Evolutionary conservation across 371 early-diverging fungal species (phyloP), one percentile per base, ranked within the genome.

Genomic region (Actinomortierella wolfii): DNA sequence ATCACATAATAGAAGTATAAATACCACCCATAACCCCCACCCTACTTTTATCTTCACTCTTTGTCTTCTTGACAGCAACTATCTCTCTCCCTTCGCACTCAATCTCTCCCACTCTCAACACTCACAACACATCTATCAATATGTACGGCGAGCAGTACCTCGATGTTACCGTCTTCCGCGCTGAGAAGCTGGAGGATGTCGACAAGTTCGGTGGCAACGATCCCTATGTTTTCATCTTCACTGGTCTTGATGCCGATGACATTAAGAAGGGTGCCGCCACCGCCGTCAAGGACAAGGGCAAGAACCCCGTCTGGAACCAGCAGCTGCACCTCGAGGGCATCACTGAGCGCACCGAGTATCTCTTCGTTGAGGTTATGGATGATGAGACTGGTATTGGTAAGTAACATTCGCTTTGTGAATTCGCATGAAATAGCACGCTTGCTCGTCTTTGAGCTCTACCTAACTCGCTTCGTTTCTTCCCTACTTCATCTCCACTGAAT

Each of bases 321-420:
- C 53, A 61, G 71, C 28, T 83, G 69, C 54, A 59, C 60, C 20
- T 61, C 28, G 52, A 54, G 15, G 34, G 51, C 23, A 57, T 76
- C 44, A 57, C 78, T 43, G 60, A 67, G 55, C 68, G 69, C 46
- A 71, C 80, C 46, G 56, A 77, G 21, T 59, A 77, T 24, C 78
- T 86, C 39, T 86, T 63, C 50, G 67, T 86, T 24, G 84, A 84
- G 64, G 77, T 86, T 39, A 57, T 83, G 49, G 82, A 86, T 39
- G 75, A 81, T 51, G 86, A 84, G 54, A 40, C 46, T 13, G 59
- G 64, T 9, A 60, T 54, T 20, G 34, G 34, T 34, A 34, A 34
- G 34, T 34, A 6, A n/a, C n/a, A n/a, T n/a, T n/a, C n/a, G n/a
- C n/a, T n/a, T n/a, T n/a, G n/a, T n/a, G n/a, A n/a, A n/a, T n/a